Conservation (phyloP, 2,329 filamentous ascomycete species). For the Pseudogymnoascus sp. region DNA sequence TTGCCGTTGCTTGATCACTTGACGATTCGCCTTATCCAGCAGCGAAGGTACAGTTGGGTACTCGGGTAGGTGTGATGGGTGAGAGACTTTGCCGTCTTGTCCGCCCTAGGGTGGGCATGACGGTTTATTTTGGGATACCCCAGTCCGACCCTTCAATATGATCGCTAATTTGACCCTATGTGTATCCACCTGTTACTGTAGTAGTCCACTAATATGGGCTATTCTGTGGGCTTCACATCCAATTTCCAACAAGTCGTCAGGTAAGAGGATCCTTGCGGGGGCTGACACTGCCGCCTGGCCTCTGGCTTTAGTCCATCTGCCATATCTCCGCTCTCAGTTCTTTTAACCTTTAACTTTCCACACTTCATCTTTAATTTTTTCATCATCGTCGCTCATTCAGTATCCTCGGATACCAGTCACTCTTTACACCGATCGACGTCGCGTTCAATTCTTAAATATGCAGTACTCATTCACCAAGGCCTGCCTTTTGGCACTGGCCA, state of each 20-base stretch:
- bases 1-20: not conserved
- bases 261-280: not conserved
- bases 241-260: not conserved
- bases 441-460: slow-evolving; percentile 4
- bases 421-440: not conserved
- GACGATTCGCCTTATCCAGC: not conserved
- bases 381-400: slow-evolving; percentile 1
- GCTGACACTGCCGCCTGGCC: not conserved
- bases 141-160: not conserved
- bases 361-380: not conserved
- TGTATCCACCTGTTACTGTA: not conserved
- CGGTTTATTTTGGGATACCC: slow-evolving; percentile 1
- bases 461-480: slow-evolving; percentile 4
- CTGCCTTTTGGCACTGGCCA: slow-evolving; percentile 29
- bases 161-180: not conserved
- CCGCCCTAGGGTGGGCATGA: not conserved
- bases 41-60: too few relatives aligned
- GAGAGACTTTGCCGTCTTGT: not conserved
- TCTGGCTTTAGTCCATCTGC: not conserved
- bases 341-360: not conserved
- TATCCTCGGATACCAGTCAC: slow-evolving; percentile 11
- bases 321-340: not conserved
- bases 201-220: not conserved
- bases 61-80: not conserved
- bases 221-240: not conserved